Evolutionary conservation across 2,329 filamentous ascomycete genomes (phyloP).

Genomic region (Coniochaeta sp.): DNA sequence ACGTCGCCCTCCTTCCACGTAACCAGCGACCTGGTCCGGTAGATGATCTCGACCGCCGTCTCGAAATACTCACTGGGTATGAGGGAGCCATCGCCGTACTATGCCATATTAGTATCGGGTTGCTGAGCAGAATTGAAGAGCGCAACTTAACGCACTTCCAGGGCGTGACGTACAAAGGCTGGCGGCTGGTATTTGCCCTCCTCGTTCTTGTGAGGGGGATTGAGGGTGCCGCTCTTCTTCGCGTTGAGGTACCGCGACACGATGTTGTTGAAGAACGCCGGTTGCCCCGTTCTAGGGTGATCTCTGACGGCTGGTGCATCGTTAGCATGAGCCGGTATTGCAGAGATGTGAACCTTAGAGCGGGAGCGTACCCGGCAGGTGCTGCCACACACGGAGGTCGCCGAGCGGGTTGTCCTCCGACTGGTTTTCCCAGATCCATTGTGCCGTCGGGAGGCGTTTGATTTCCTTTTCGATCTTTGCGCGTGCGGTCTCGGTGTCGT

Average conservation of each 20-base stretch:
- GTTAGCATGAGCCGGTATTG: neutral
- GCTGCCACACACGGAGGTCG: constrained; percentile 15
- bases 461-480: constrained; percentile 16
- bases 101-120: neutral
- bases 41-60: constrained; percentile 15
- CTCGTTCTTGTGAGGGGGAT: constrained; percentile 11
- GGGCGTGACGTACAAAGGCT: constrained; percentile 11
- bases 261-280: constrained; percentile 18
- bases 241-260: constrained; percentile 17
- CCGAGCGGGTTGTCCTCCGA: constrained; percentile 12
- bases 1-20: constrained; percentile 14
- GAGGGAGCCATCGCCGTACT: constrained; percentile 16
- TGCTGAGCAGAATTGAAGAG: neutral
- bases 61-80: constrained; percentile 17
- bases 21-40: constrained; percentile 10
- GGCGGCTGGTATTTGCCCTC: constrained; percentile 13
- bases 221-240: constrained; percentile 8
- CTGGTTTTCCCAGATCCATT: constrained; percentile 15
- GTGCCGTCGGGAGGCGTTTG: constrained; percentile 14
- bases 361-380: constrained; percentile 10
- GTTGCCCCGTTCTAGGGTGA: constrained; percentile 12
- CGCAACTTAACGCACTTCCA: neutral
- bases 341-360: neutral
- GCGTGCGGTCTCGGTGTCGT: constrained; percentile 12
- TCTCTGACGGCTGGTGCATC: constrained; percentile 9